Evolutionary conservation across 2,329 filamentous ascomycete genomes (phyloP).

Genomic region (Fusarium foetens): DNA sequence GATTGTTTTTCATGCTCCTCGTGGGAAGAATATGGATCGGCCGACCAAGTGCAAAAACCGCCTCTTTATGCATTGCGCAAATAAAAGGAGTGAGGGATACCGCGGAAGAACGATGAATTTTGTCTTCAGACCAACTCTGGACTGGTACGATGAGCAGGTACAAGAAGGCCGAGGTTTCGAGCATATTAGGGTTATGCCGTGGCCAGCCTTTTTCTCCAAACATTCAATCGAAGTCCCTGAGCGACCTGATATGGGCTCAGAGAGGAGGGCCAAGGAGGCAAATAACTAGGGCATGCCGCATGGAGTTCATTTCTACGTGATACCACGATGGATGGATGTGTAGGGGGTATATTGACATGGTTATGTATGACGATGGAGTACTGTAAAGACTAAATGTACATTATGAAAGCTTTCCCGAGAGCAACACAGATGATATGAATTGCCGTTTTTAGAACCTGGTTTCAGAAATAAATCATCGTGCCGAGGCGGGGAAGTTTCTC

Average conservation of each 20-base stretch:
- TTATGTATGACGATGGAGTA: neutral
- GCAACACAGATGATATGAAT: neutral
- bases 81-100: neutral
- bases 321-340: constrained; percentile 15
- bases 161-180: constrained; percentile 60
- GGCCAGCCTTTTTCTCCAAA: constrained; percentile 53
- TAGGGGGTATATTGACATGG: constrained; percentile 22
- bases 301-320: neutral
- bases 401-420: constrained; percentile 1
- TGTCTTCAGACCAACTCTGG: constrained; percentile 57
- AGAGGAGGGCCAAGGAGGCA: neutral
- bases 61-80: constrained; percentile 53
- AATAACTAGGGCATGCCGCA: neutral
- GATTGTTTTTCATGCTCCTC: constrained; percentile 61
- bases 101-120: constrained; percentile 43
- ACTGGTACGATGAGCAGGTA: constrained; percentile 63
- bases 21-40: constrained; percentile 33
- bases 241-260: constrained; percentile 4
- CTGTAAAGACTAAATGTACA: constrained; percentile 8
- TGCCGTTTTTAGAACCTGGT: neutral
- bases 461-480: constrained; percentile 38
- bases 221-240: constrained; percentile 43
- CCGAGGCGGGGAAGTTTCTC: constrained; percentile 72
- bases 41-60: constrained; percentile 55
- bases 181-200: constrained; percentile 59